These are phyloP conservation scores for Chloranthus sessilifolius DNA, from an alignment of 164 flowering plant species.

Conservation along the genomic window DNA sequence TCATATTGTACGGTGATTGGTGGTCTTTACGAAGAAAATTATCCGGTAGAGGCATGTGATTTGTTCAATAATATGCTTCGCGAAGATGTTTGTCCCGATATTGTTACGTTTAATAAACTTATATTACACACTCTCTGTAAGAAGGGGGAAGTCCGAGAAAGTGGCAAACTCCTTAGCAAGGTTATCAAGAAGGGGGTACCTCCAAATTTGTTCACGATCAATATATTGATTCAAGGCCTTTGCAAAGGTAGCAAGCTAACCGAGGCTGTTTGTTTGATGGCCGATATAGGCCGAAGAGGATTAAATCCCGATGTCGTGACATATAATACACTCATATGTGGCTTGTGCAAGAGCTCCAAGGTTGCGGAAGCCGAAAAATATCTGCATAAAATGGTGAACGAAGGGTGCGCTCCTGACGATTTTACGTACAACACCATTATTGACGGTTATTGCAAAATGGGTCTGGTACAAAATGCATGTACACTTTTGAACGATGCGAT, in stretches of 20 bases:
- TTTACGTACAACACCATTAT: slow-evolving; percentile 73
- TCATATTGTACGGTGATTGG: slow-evolving; percentile 77
- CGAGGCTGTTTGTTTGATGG: slow-evolving; percentile 46
- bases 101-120: slow-evolving; percentile 74
- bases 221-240: slow-evolving; percentile 75
- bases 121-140: slow-evolving; percentile 52
- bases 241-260: slow-evolving; percentile 37
- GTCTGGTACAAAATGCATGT: slow-evolving; percentile 58
- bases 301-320: slow-evolving; percentile 72
- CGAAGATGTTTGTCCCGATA: slow-evolving; percentile 45
- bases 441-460: slow-evolving; percentile 69
- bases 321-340: slow-evolving; percentile 68
- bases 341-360: slow-evolving; percentile 60
- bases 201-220: slow-evolving; percentile 70
- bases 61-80: slow-evolving; percentile 74
- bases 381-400: slow-evolving; percentile 66
- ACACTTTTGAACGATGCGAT: slow-evolving; percentile 54
- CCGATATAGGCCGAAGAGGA: slow-evolving; percentile 32
- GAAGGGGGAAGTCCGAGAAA: slow-evolving; percentile 58
- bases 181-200: slow-evolving; percentile 64
- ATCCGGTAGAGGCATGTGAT: slow-evolving; percentile 39
- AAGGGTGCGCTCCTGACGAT: slow-evolving; percentile 68
- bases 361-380: slow-evolving; percentile 64
- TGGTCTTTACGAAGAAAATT: slow-evolving; percentile 64
- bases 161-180: slow-evolving; percentile 61